A percentile compares a stretch with the other conserved stretches of the same genome.
Conservation (phyloP, 2,329 filamentous ascomycete genomes). For the Hortaea werneckii region DNA sequence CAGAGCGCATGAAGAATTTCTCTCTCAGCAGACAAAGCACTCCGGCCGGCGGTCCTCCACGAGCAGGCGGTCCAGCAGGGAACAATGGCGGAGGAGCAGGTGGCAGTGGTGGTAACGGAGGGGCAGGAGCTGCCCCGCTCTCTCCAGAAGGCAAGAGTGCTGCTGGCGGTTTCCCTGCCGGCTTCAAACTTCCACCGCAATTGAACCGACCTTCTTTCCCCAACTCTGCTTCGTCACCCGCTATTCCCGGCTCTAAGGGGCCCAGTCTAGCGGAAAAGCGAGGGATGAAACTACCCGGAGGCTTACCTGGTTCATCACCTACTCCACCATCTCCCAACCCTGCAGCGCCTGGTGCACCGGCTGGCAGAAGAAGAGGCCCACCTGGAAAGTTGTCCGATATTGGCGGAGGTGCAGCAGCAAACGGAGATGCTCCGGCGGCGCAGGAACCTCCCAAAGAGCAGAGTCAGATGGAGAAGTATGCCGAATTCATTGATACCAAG, state of each 20-base stretch:
- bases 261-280: slow-evolving; percentile 59
- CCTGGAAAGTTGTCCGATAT: slow-evolving; percentile 36
- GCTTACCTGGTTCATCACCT: slow-evolving; percentile 31
- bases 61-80: background rate
- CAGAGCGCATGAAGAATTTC: slow-evolving; percentile 61
- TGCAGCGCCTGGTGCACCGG: slow-evolving; percentile 14
- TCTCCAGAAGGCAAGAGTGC: slow-evolving; percentile 8
- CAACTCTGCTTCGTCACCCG: slow-evolving; percentile 40
- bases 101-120: background rate
- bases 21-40: slow-evolving; percentile 54
- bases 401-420: slow-evolving; percentile 26
- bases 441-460: slow-evolving; percentile 20
- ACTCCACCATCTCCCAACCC: slow-evolving; percentile 34
- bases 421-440: slow-evolving; percentile 10
- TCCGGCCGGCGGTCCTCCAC: slow-evolving; percentile 16
- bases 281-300: slow-evolving; percentile 53
- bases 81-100: background rate
- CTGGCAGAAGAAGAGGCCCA: slow-evolving; percentile 30
- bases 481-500: slow-evolving; percentile 82
- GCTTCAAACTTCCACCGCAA: slow-evolving; percentile 32
- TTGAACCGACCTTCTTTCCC: slow-evolving; percentile 28
- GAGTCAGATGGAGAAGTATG: slow-evolving; percentile 51
- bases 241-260: slow-evolving; percentile 36
- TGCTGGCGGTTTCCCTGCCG: slow-evolving; percentile 32
- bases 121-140: background rate